These are phyloP conservation scores for Aristolochia contorta DNA, from an alignment of 164 flowering plant genomes.

Conservation along the genomic window DNA sequence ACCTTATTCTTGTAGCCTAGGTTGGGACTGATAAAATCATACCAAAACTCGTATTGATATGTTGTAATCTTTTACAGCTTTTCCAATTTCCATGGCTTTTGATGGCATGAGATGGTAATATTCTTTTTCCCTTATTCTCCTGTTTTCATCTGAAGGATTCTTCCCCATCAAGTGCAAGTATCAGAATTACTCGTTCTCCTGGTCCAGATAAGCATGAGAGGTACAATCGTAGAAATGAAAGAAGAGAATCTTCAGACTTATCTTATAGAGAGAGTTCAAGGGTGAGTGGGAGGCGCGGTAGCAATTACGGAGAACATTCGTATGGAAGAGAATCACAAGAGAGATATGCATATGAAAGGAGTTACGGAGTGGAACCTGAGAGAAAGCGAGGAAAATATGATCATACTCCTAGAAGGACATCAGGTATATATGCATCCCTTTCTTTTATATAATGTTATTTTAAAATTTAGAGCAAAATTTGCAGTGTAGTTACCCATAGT, in stretches of 20 bases:
- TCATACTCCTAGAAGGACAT: slow-evolving; percentile 40
- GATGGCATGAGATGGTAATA: too few relatives aligned
- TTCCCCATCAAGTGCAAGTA: slow-evolving; percentile 26
- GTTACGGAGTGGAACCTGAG: slow-evolving; percentile 26
- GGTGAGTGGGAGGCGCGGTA: slow-evolving; percentile 19
- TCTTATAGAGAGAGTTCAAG: slow-evolving; percentile 27
- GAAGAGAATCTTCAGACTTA: slow-evolving; percentile 32
- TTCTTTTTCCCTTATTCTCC: background rate
- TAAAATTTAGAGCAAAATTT: too few relatives aligned
- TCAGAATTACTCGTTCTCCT: slow-evolving; percentile 18
- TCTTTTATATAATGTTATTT: too few relatives aligned
- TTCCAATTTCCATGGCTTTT: too few relatives aligned
- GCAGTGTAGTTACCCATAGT: too few relatives aligned
- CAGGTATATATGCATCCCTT: slow-evolving; percentile 17
- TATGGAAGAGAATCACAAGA: slow-evolving; percentile 29
- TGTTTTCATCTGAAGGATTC: slow-evolving; percentile 17
- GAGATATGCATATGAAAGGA: slow-evolving; percentile 25
- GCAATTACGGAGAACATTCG: slow-evolving; percentile 17
- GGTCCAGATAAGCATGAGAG: slow-evolving; percentile 30
- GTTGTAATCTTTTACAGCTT: too few relatives aligned
- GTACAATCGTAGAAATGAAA: slow-evolving; percentile 23
- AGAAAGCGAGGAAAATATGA: slow-evolving; percentile 47
- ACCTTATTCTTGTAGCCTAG: too few relatives aligned
- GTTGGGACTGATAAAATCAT: too few relatives aligned
- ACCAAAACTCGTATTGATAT: too few relatives aligned